Evolutionary conservation across 495 filamentous ascomycete genomes (phyloP), one percentile per base, ranked within the genome.

Genomic region (Xylaria sp.): DNA sequence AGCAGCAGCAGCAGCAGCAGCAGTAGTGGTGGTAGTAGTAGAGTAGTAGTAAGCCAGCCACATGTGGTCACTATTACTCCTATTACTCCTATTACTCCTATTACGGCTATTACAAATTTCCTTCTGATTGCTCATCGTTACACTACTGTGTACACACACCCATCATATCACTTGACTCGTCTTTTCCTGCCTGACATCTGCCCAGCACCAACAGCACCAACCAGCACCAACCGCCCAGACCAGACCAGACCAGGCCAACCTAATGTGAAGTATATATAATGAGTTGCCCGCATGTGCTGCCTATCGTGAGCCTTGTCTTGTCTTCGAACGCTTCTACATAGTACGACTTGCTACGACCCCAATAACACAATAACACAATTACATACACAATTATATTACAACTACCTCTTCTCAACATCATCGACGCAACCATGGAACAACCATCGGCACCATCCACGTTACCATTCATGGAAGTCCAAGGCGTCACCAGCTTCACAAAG

Each of bases 401-500:
- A n/a, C n/a, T n/a, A 37, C 69, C 73, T 48, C 57, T 73, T 31
- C 70, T 71, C 24, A 71, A 75, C 65, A 52, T 72, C 12, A 46
- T 72, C 29, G 70, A 75, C 65, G 63, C 46, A 41, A 76, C 57
- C 43, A 77, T 77, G 76, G 71, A 77, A 24, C 67, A 50, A 15
- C 73, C 69, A 26, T 50, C 65, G 26, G 70, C 75, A 63, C 48
- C 63, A 29, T 61, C 73, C 29, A 72, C 9, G 26, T 71, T 73
- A 63, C 48, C 63, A 29, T 61, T 74, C 29, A 72, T 11, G 15
- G 71, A 62, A 17, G 31, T 40, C 19, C 69, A 58, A 55, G 26
- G 37, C n/a, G 67, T 61, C n/a, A 67, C 67, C 14, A 72, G 69
- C 44, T 86, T 85, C 76, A 70, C 67, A 55, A 73, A 73, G 61